phyloP scores from a whole-genome alignment of 495 filamentous ascomycete species.

The Aspergillus bridgeri region DNA sequence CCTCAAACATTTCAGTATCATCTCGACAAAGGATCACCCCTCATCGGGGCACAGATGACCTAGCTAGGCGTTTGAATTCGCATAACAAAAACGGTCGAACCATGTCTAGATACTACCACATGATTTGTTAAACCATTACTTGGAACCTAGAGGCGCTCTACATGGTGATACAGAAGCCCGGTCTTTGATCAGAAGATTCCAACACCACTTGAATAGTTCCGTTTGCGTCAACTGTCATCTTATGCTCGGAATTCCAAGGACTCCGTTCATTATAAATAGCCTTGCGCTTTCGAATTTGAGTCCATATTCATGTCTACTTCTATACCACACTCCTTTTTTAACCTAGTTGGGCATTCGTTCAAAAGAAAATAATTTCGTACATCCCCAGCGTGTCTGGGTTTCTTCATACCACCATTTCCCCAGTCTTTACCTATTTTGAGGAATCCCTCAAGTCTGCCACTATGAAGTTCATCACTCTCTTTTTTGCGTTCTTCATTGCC shows the following conservation, averaged over 20 bases:
- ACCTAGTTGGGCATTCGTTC: not conserved
- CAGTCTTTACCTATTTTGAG: not conserved
- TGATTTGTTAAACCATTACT: not conserved
- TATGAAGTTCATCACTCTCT: not conserved
- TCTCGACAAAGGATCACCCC: not conserved
- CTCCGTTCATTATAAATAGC: not conserved
- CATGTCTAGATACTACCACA: not conserved
- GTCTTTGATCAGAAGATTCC: no score
- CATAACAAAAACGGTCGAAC: not conserved
- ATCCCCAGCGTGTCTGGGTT: no score
- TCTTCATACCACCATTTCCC: no score
- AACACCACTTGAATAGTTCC: not conserved
- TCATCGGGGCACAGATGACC: no score
- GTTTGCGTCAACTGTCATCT: not conserved
- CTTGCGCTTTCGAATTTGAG: not conserved
- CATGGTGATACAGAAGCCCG: no score
- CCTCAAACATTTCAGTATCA: not conserved
- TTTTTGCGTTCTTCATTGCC: not conserved
- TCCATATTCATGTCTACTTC: not conserved
- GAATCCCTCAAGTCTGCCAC: not conserved
- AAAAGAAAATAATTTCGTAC: no score
- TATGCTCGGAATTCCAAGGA: not conserved
- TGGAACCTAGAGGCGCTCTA: not conserved
- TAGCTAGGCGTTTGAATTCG: not conserved
- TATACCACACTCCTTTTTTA: not conserved